Evolutionary conservation across 2,329 filamentous ascomycete species (phyloP), one percentile per base, ranked within the genome.

Genomic region (Gyromitra esculenta): DNA sequence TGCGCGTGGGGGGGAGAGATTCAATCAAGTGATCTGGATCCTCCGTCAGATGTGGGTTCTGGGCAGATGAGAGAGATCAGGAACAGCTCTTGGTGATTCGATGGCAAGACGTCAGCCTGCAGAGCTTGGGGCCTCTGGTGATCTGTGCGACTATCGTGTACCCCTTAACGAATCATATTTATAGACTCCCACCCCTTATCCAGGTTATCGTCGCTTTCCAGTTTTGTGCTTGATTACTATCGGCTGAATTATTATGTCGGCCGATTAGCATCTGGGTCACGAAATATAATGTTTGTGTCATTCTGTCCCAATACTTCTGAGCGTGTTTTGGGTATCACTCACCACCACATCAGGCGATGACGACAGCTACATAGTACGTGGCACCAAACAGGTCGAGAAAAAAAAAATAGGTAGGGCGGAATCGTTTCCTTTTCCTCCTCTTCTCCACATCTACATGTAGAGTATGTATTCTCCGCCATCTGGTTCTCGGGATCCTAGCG

Each of bases 81-180:
- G 62, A 65, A 65, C 62, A 35, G 59, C 8, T 9, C 11, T n/a
- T 48, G 21, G 31, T 54, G 48, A 66, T 48, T 59, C n/a, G 65
- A 18, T 60, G 60, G 31, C 15, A 21, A 39, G 41, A 54, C 69
- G 69, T 65, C 69, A 72, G 62, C 59, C 15, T 65, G 69, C 69
- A 72, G 60, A 15, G 64, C 68, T 45, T 37, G 37, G 68, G 64
- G 59, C 68, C 59, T 64, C 68, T 64, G 43, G 4, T 72, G 67
- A 63, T 63, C 67, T 63, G 67, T 63, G 57, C 35, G 45, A 63
- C 48, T 60, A 60, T 21, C 57, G 56, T n/a, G 56, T 13, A 8
- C 35, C 35, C n/a, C 6, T 13, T 25, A 37, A 41, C n/a, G 25
- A 5, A 13, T 25, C 21, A 59, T 59, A 18, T 39, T 59, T 62